These are phyloP conservation scores for Mycena epipterygia DNA, from an alignment of 768 basidiomycete species.

Conservation along the genomic window DNA sequence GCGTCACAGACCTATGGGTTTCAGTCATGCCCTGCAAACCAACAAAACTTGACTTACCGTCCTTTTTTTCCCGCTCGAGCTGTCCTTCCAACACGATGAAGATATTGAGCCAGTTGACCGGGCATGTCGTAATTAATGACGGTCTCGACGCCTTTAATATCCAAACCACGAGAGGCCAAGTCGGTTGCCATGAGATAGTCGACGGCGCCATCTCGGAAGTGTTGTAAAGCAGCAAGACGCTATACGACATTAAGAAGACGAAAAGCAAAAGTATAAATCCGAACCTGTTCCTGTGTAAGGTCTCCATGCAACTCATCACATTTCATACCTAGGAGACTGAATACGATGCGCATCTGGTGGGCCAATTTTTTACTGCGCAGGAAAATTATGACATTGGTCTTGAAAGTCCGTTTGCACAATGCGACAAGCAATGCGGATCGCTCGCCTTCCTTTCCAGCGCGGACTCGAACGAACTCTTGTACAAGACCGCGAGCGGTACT, in stretches of 20 bases:
- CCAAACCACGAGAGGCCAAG: slow-evolving; percentile 93
- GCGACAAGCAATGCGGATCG: slow-evolving; percentile 83
- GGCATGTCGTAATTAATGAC: slow-evolving; percentile 99
- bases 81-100: slow-evolving; percentile 97
- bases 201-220: slow-evolving; percentile 89
- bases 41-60: slow-evolving; percentile 68
- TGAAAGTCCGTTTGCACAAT: slow-evolving; percentile 91
- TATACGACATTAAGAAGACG: slow-evolving; percentile 45
- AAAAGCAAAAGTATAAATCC: slow-evolving; percentile 30
- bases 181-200: slow-evolving; percentile 98
- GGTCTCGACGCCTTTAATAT: slow-evolving; percentile 97
- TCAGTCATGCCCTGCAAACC: slow-evolving; percentile 5
- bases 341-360: slow-evolving; percentile 96
- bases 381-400: slow-evolving; percentile 89
- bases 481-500: slow-evolving; percentile 87
- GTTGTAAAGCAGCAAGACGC: slow-evolving; percentile 89
- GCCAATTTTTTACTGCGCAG: slow-evolving; percentile 97
- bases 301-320: slow-evolving; percentile 96
- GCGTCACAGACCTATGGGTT: slow-evolving; percentile 82
- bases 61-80: slow-evolving; percentile 95
- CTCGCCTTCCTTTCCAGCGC: slow-evolving; percentile 82
- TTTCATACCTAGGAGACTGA: slow-evolving; percentile 89
- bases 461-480: slow-evolving; percentile 96
- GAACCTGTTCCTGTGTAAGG: slow-evolving; percentile 94
- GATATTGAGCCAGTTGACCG: slow-evolving; percentile 89